Conservation (phyloP, 148 eudicot genomes). For the Beta vulgaris region DNA sequence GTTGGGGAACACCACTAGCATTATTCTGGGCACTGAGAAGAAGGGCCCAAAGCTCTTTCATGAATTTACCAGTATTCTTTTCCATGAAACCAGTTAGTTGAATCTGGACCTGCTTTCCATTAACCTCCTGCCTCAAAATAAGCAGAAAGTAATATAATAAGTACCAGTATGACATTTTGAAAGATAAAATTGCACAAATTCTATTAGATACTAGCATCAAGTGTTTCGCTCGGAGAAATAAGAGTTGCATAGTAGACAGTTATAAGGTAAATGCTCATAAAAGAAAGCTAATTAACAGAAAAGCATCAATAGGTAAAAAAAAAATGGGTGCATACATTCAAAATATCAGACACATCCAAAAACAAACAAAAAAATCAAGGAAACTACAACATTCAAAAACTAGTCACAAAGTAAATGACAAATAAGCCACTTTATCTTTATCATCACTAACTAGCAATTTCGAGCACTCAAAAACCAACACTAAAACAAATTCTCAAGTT, state of each 20-base stretch:
- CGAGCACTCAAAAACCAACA: neutral
- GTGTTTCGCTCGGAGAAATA: too few relatives aligned
- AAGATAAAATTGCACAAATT: neutral
- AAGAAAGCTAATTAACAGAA: neutral
- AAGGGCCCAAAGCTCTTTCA: conserved; percentile 96
- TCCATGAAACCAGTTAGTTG: conserved; percentile 96
- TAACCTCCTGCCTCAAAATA: conserved; percentile 56
- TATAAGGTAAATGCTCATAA: neutral
- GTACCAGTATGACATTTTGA: neutral
- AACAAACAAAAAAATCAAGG: too few relatives aligned
- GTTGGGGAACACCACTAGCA: conserved; percentile 96
- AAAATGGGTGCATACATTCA: too few relatives aligned
- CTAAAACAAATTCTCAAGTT: neutral
- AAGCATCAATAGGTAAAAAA: too few relatives aligned
- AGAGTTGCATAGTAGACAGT: neutral
- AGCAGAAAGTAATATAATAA: neutral
- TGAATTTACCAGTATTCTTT: conserved; percentile 94
- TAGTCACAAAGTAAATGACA: neutral
- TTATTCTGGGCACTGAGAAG: conserved; percentile 95
- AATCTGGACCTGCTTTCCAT: conserved; percentile 89
- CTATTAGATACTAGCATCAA: neutral
- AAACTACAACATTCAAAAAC: neutral
- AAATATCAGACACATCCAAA: too few relatives aligned
- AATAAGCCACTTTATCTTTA: too few relatives aligned
- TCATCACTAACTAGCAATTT: neutral